Percentiles rank a stretch among this genome's conserved stretches.
These are phyloP conservation scores for Evernia prunastri DNA, from an alignment of 495 filamentous ascomycete genomes.

Conservation along the genomic window DNA sequence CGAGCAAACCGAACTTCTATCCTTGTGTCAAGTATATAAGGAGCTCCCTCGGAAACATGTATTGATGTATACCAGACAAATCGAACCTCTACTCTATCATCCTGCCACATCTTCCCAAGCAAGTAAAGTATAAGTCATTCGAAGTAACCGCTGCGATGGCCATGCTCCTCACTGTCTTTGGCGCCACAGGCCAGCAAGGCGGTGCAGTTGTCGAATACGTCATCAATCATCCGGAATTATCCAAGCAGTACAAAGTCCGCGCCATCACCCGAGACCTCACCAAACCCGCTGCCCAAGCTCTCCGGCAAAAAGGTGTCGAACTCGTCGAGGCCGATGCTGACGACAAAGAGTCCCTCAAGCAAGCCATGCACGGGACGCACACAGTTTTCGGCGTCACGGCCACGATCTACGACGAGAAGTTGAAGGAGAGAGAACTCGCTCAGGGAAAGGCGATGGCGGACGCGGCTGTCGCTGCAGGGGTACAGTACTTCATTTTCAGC, in stretches of 20 bases:
- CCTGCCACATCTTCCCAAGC: background rate
- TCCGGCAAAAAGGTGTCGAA: constrained; percentile 39
- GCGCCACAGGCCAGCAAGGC: constrained; percentile 56
- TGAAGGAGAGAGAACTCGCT: constrained; percentile 40
- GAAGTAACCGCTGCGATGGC: constrained; percentile 34
- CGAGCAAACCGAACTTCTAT: background rate
- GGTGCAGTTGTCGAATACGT: constrained; percentile 46
- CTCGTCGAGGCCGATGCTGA: constrained; percentile 44
- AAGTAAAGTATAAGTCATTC: background rate
- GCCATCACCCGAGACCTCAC: constrained; percentile 48
- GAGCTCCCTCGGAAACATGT: background rate
- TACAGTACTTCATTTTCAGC: constrained; percentile 46
- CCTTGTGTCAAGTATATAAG: background rate
- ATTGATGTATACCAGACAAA: background rate
- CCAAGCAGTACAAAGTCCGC: constrained; percentile 43
- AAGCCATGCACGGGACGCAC: constrained; percentile 41
- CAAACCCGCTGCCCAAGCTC: constrained; percentile 39
- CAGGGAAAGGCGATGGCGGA: constrained; percentile 54
- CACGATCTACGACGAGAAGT: constrained; percentile 27
- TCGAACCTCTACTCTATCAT: background rate
- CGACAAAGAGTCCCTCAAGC: constrained; percentile 34
- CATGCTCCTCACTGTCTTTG: constrained; percentile 50
- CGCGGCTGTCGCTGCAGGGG: constrained; percentile 32
- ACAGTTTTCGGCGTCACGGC: constrained; percentile 48
- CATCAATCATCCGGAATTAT: constrained; percentile 40